A percentile compares a stretch with the other conserved stretches of the same genome.
Conservation (phyloP, 1,139 yeast genomes). For the Blastobotrys raffinosifermentans region DNA sequence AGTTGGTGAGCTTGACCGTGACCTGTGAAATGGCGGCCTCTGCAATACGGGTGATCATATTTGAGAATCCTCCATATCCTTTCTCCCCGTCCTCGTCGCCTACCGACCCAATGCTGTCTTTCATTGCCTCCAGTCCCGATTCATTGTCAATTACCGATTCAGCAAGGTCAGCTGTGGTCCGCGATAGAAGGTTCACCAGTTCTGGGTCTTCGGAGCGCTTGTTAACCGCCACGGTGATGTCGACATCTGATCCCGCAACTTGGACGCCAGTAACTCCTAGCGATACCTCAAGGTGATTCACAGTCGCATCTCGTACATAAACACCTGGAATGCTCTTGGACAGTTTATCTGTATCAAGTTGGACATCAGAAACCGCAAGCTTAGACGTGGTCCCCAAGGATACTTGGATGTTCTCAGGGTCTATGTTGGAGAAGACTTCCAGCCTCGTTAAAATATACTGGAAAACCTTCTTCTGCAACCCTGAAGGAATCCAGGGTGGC, state of each 20-base stretch:
- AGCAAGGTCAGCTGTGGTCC: constrained; percentile 45
- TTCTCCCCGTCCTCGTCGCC: constrained; percentile 20
- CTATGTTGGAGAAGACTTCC: constrained; percentile 76
- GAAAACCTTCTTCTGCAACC: constrained; percentile 68
- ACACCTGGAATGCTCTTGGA: constrained; percentile 50
- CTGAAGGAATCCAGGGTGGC: background rate
- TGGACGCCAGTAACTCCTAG: constrained; percentile 59
- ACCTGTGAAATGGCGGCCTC: constrained; percentile 66
- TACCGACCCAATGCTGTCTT: constrained; percentile 15
- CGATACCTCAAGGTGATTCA: constrained; percentile 47
- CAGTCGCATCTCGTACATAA: constrained; percentile 55
- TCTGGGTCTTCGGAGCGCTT: constrained; percentile 25
- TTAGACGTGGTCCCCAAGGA: constrained; percentile 55
- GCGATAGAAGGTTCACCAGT: constrained; percentile 53
- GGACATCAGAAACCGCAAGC: constrained; percentile 56
- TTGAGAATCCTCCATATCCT: constrained; percentile 39
- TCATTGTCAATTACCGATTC: constrained; percentile 27
- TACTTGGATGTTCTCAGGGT: constrained; percentile 74
- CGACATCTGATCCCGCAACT: constrained; percentile 52
- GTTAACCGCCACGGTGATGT: constrained; percentile 50
- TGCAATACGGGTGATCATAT: constrained; percentile 56
- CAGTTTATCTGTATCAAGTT: constrained; percentile 67
- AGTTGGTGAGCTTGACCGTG: constrained; percentile 41
- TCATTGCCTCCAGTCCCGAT: constrained; percentile 18
- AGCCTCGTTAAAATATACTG: constrained; percentile 76